Evolutionary conservation across 768 basidiomycete species (phyloP).

Genomic region (Rhizopogon vesiculosus): DNA sequence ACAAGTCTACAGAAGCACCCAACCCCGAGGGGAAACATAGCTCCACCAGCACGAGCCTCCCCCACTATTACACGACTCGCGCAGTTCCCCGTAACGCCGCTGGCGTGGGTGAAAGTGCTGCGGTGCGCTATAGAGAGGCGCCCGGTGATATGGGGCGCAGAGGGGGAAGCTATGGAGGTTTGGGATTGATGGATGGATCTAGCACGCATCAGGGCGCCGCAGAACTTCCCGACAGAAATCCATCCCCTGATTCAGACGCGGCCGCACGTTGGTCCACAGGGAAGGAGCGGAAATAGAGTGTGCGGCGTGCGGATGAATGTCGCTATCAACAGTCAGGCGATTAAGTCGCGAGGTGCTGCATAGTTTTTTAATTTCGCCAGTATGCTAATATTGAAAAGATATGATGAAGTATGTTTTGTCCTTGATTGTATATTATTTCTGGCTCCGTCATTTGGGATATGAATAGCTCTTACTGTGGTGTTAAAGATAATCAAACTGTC

Average conservation of each 20-base stretch:
- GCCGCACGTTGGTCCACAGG: constrained; percentile 44
- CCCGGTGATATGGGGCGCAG: constrained; percentile 42
- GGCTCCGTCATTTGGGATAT: background rate
- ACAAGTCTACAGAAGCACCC: constrained; percentile 36
- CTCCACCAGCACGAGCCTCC: constrained; percentile 39
- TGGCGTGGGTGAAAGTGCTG: constrained; percentile 46
- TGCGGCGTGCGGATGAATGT: constrained; percentile 2
- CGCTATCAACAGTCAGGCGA: constrained; percentile 1
- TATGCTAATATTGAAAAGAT: constrained; percentile 10
- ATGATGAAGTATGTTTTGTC: constrained; percentile 12
- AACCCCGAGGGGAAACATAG: constrained; percentile 31
- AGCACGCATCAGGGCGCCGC: constrained; percentile 34
- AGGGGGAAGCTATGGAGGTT: constrained; percentile 39
- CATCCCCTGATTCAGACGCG: constrained; percentile 36
- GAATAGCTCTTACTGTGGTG: background rate
- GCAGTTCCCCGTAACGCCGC: constrained; percentile 34
- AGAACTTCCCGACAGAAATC: constrained; percentile 40
- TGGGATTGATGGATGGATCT: constrained; percentile 37
- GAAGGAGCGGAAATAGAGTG: constrained; percentile 41
- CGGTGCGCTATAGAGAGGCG: constrained; percentile 35
- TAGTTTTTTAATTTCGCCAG: background rate
- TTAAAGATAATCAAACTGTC: background rate
- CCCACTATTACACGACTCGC: constrained; percentile 41
- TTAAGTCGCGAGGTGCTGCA: background rate
- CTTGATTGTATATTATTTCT: background rate